Base-by-base conservation (phyloP, 169 alveolate species). In the Cryptosporidium sp. region DNA sequence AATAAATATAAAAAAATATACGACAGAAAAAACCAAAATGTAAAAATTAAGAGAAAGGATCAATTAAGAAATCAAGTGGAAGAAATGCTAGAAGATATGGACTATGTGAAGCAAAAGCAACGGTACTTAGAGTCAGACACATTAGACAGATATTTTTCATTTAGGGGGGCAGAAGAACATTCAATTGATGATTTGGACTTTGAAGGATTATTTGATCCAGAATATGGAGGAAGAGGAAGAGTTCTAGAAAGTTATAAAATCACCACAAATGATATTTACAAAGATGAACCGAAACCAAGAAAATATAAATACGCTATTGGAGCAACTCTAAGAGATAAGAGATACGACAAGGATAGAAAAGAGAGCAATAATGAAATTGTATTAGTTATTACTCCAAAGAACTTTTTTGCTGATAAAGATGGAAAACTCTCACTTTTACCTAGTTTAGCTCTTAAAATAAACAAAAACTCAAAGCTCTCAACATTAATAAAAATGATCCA, bases 351-450 rank as follows among this genome's bases (percentile, higher is more conserved):
- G 26, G 6, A 62, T 31, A 29, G 18, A 16, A 62, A 18, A 21
- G 39, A 48, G 3, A 48, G 33, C 8, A 65, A 65, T 6, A 42
- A 65, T n/a, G 33, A 56, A 21, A 42, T 80, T 23, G 89, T 80
- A 26, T 51, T 80, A 29, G 29, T 80, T 26, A 80, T 80, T 44
- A 80, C 89, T 44, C 89, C 75, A n/a, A 80, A 80, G 52, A 29
- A 60, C 51, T 80, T 62, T 80, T 80, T 80, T 42, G 75, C 89
- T 16, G 89, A 80, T 80, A 56, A 60, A 33, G 26, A 80, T 62
- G 73, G 75, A 12, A 65, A 80, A 31, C 31, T 65, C 8, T 44
- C 60, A 42, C 48, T 80, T 29, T 26, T 62, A 1, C 89, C 89
- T 0, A 80, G 75, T 33, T 37, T 80, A 16, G 75, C 89, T 26